phyloP scores from a whole-genome alignment of 148 eudicot species.

The Hydrangea macrophylla region DNA sequence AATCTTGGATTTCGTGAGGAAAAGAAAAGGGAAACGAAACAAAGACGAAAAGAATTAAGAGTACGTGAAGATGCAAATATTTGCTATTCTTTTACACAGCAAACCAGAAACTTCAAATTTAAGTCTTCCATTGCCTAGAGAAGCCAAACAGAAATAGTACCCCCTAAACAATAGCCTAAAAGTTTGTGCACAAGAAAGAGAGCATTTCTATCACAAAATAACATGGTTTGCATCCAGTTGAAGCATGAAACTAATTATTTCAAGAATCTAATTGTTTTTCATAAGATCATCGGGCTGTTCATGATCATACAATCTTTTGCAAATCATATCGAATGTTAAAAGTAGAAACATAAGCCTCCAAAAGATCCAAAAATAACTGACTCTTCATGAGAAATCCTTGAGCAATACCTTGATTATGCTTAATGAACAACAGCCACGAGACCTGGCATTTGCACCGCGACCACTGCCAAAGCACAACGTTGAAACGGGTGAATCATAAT shows the following conservation, averaged over 20 bases:
- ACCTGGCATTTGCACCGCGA: conserved; percentile 12
- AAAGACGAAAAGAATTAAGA: no score
- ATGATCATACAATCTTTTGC: not conserved
- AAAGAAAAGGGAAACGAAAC: no score
- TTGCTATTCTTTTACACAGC: not conserved
- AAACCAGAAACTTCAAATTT: not conserved
- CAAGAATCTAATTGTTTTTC: not conserved
- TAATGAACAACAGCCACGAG: conserved; percentile 12
- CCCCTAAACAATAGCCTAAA: no score
- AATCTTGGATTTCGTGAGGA: no score
- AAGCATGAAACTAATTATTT: not conserved
- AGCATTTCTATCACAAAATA: not conserved
- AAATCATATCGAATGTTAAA: not conserved
- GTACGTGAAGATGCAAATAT: no score
- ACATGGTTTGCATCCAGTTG: not conserved
- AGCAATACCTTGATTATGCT: conserved; percentile 14
- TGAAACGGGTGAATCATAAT: conserved; percentile 24
- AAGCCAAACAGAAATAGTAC: no score
- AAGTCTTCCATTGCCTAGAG: not conserved
- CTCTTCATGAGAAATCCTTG: conserved; percentile 7
- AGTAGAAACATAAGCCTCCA: not conserved
- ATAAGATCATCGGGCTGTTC: not conserved
- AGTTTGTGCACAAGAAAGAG: not conserved
- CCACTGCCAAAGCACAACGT: conserved; percentile 27
- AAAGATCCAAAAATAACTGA: not conserved